These are phyloP conservation scores for Halophytophthora batemanensis DNA, from an alignment of 352 stramenopile genomes.

Conservation along the genomic window DNA sequence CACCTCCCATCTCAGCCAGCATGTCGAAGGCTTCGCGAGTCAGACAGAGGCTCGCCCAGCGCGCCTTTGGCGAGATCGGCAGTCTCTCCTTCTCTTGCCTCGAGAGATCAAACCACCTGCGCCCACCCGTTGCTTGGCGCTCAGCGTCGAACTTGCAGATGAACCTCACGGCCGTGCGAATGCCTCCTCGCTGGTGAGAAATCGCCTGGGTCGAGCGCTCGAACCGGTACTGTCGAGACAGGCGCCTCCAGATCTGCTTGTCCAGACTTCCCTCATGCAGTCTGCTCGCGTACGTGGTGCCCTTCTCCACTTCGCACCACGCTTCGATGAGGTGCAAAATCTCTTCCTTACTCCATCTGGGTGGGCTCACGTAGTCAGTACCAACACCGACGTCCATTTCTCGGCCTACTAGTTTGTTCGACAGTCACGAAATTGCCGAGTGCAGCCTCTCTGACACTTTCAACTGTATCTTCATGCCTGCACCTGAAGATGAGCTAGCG, in stretches of 20 bases:
- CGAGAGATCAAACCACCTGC: slow-evolving; percentile 2
- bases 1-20: not conserved
- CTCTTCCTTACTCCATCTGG: slow-evolving; percentile 16
- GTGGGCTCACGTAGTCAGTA: not conserved
- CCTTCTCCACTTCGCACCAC: slow-evolving; percentile 4
- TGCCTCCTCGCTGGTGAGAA: not conserved
- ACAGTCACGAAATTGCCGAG: too few species aligned
- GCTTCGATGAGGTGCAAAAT: slow-evolving; percentile 8
- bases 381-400: too few species aligned
- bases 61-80: not conserved
- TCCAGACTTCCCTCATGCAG: not conserved
- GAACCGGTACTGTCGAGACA: not conserved
- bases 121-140: not conserved
- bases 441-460: too few species aligned
- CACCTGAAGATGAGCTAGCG: too few species aligned
- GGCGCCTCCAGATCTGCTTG: not conserved
- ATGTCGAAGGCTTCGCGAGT: not conserved
- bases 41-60: not conserved
- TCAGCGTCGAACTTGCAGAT: not conserved
- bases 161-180: not conserved
- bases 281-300: not conserved
- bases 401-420: too few species aligned
- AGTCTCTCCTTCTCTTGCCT: not conserved
- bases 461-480: too few species aligned
- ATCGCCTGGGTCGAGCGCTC: too few species aligned